These are phyloP conservation scores for Erucastrum elatum DNA, from an alignment of 345 rosid genomes.

Conservation along the genomic window DNA sequence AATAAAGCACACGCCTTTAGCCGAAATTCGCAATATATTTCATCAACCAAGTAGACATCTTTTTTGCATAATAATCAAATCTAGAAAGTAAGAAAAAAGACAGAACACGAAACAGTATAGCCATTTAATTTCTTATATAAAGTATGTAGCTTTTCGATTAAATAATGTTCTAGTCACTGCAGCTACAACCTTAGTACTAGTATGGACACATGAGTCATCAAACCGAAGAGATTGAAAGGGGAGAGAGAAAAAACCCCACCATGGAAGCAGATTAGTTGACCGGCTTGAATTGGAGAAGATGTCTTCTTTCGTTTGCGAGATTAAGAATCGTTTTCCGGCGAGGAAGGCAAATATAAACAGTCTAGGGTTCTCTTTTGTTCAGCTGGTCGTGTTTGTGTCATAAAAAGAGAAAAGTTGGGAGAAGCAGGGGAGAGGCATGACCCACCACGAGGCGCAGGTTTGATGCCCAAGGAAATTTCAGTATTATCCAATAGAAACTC, in stretches of 20 bases:
- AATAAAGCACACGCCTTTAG: background rate
- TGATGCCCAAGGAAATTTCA: constrained; percentile 21
- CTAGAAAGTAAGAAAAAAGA: no score
- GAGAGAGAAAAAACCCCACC: constrained; percentile 22
- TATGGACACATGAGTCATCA: background rate
- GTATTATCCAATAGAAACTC: background rate
- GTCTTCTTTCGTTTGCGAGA: background rate
- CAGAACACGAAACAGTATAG: no score
- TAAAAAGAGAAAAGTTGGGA: background rate
- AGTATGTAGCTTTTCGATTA: no score
- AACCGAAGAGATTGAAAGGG: background rate
- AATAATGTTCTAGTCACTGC: no score
- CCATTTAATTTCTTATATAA: no score
- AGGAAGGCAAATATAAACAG: background rate
- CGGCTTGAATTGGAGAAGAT: background rate
- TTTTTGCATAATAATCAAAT: no score
- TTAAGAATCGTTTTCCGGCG: background rate
- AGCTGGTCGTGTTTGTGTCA: constrained; percentile 13
- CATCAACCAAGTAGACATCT: no score
- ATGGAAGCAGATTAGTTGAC: constrained; percentile 22
- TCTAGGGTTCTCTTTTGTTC: constrained; percentile 25
- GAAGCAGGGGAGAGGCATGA: background rate
- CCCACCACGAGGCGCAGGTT: constrained; percentile 20
- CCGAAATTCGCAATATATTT: background rate
- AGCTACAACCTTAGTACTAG: no score